Evolutionary conservation across 2,329 filamentous ascomycete genomes (phyloP), one percentile per base, ranked within the genome.

Genomic region (Xylaria sp.): DNA sequence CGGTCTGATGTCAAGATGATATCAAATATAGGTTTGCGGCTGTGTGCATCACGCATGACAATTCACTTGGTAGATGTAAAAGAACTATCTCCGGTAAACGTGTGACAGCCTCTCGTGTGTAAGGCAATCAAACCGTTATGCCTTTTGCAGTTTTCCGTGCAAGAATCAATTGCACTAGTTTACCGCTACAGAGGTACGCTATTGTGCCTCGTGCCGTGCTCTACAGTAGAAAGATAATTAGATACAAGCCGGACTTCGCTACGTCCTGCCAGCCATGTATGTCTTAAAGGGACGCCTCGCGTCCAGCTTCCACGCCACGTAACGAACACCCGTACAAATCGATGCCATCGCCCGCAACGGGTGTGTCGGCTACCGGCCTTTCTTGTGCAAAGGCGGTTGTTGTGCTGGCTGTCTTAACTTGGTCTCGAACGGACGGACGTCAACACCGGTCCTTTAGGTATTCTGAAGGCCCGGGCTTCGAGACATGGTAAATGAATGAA

Each of bases 281-380:
- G 65, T 67, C 69, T 70, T 53, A 55, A 48, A 56, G 56, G 50
- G 30, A 42, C 42, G 56, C 32, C 19, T 75, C 74, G 71, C 68
- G 61, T 75, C 74, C 63, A 75, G 57, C 65, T 75, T 71, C 73
- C 42, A 39, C 61, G 36, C 61, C 51, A 57, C 19, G 65, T 47
- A 36, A 27, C 34, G 34, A 47, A 47, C 14, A 19, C 42, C 7
- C 12, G 14, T 57, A 68, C 65, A 53, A 71, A 71, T 70, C 71
- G 72, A 76, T 75, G 75, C 75, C 70, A 76, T 76, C 73, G 72
- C 72, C 75, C 75, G 70, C 54, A 19, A 61, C 42, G 61, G 11
- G 32, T 55, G 32, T 19, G 32, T 19, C 53, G 30, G 53, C 11
- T 53, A 53, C 50, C 19, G 4, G 11, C 47, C 47, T 51, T 36